A percentile compares a stretch with the other conserved stretches of the same genome.
These are phyloP conservation scores for Venturia aucupariae DNA, from an alignment of 2,329 filamentous ascomycete genomes.

Conservation along the genomic window DNA sequence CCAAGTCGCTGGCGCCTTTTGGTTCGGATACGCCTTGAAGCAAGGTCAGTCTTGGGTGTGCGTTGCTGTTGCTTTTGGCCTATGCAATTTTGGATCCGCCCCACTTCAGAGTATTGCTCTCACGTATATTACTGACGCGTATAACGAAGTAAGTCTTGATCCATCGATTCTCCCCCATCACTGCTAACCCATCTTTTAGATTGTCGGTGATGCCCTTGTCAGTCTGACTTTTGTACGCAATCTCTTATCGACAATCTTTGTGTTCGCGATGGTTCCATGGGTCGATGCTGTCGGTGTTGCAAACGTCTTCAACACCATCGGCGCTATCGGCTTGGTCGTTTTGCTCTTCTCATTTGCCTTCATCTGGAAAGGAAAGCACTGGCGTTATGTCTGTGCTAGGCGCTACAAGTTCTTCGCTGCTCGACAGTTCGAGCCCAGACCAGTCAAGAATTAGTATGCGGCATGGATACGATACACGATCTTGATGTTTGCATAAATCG, in stretches of 20 bases:
- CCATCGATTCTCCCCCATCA: not conserved
- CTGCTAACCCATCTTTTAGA: conserved; percentile 24
- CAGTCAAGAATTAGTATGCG: not conserved
- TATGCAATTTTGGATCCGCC: conserved; percentile 30
- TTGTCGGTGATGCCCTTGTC: conserved; percentile 40
- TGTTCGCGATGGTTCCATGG: conserved; percentile 40
- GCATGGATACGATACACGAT: not conserved
- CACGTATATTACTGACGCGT: conserved; percentile 32
- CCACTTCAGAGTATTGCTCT: conserved; percentile 27
- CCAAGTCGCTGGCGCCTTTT: conserved; percentile 18
- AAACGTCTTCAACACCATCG: conserved; percentile 31
- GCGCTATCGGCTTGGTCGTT: conserved; percentile 26
- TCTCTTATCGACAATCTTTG: conserved; percentile 33
- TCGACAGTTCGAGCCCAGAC: not conserved
- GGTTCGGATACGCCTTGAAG: conserved; percentile 19
- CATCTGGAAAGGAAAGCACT: conserved; percentile 18
- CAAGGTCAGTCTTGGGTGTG: conserved; percentile 23
- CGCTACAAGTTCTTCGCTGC: conserved; percentile 2
- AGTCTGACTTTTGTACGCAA: conserved; percentile 39
- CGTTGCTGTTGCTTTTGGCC: conserved; percentile 29
- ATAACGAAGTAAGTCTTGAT: conserved; percentile 25
- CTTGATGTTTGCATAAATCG: not conserved
- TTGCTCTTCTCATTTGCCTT: conserved; percentile 19
- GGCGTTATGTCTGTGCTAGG: not conserved
- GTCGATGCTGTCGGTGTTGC: conserved; percentile 29